Base-by-base conservation (phyloP, 192 early-diverging fungal species). In the Coemansia guatemalensis region DNA sequence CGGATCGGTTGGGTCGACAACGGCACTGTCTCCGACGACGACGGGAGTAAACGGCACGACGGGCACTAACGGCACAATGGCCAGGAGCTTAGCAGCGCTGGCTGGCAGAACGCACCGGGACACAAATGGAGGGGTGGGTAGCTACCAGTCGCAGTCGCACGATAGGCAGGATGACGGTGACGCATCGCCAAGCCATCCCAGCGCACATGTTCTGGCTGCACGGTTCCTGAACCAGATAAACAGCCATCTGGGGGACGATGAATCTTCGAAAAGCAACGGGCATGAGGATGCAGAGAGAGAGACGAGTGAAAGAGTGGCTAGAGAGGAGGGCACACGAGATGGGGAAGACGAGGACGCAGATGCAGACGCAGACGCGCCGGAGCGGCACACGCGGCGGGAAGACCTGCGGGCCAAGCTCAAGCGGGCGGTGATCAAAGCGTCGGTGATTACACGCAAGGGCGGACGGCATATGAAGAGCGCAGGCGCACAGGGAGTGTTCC, bases 341-440 rank as follows among this genome's bases (percentile, higher is more conserved):
- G 52, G 59, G 4, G 71, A 58, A 4, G 74, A 63, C 8, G 65
- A 62, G 8, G 75, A 60, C n/a, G 71, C 64, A 14, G 66, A 68
- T 9, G 35, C 35, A n/a, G n/a, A n/a, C n/a, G n/a, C n/a, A n/a
- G 67, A 64, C 5, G 53, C 26, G 5, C 41, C 56, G 4, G 51
- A 26, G 12, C 58, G 41, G 53, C 67, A 53, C 58, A 80, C 67
- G 47, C 47, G 39, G n/a, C 63, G 69, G 48, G 72, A 64, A 12
- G 78, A 81, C 9, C 62, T 81, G 20, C 50, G 60, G 23, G 41
- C 23, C 55, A 81, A 81, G 57, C 53, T 81, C 22, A 64, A 65
- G 66, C 78, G 78, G 22, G 78, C 78, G 1, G 78, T 81, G 20
- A 65, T 74, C 56, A 71, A 75, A 60, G 78, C 78, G 0, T 65